phyloP scores from a whole-genome alignment of 768 basidiomycete species.

The Termitomyces sp. region DNA sequence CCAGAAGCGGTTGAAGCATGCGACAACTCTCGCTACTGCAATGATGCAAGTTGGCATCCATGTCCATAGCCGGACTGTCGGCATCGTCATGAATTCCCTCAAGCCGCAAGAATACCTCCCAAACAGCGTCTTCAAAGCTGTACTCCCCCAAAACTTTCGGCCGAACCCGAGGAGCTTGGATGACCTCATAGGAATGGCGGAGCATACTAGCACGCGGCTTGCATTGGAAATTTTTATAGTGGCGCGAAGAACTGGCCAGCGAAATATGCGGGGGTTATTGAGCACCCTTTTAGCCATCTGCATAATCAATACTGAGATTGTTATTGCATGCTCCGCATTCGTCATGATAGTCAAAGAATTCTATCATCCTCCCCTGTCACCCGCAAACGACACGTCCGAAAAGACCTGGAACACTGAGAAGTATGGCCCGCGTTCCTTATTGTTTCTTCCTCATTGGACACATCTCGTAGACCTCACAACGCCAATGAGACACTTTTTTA shows the following conservation, averaged over 20 bases:
- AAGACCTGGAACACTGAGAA: slow-evolving; percentile 1
- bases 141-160: slow-evolving; percentile 6
- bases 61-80: slow-evolving; percentile 44
- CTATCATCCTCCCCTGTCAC: slow-evolving; percentile 26
- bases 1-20: slow-evolving; percentile 37
- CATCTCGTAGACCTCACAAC: background rate
- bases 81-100: slow-evolving; percentile 32
- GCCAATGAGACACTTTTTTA: slow-evolving; percentile 2
- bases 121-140: slow-evolving; percentile 8
- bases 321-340: slow-evolving; percentile 70
- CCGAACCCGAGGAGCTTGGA: slow-evolving; percentile 18
- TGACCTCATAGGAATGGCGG: slow-evolving; percentile 29
- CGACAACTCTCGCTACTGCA: slow-evolving; percentile 38
- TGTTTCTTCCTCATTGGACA: background rate
- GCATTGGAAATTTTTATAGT: slow-evolving; percentile 47
- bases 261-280: slow-evolving; percentile 56
- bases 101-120: slow-evolving; percentile 13
- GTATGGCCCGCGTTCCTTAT: slow-evolving; percentile 8
- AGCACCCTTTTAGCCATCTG: slow-evolving; percentile 55
- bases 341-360: slow-evolving; percentile 60
- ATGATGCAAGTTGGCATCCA: slow-evolving; percentile 51
- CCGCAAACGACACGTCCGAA: slow-evolving; percentile 16
- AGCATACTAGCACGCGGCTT: slow-evolving; percentile 35
- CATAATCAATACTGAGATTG: slow-evolving; percentile 72
- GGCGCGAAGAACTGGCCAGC: slow-evolving; percentile 49